Evolutionary conservation across 2,329 filamentous ascomycete species (phyloP).

Genomic region (Chrysosphaeria jannelii): DNA sequence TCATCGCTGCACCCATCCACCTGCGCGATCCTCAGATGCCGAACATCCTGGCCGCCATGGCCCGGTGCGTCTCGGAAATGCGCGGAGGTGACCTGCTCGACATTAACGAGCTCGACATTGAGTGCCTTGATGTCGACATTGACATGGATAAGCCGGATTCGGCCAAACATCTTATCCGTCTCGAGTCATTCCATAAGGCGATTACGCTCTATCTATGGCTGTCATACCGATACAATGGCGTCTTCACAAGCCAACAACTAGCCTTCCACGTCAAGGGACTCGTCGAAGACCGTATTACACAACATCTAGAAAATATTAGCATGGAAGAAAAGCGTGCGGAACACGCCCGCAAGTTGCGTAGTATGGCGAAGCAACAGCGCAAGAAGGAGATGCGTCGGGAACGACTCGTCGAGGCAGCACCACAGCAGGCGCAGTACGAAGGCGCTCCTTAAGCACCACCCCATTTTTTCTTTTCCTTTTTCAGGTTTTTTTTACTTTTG

Average conservation of each 20-base stretch:
- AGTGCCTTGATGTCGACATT: slow-evolving; percentile 36
- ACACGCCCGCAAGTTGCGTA: slow-evolving; percentile 3
- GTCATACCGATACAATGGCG: slow-evolving; percentile 57
- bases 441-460: background rate
- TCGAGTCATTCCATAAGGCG: slow-evolving; percentile 57
- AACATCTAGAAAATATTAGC: slow-evolving; percentile 25
- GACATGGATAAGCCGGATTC: slow-evolving; percentile 6
- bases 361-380: slow-evolving; percentile 4
- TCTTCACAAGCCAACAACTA: slow-evolving; percentile 45
- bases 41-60: slow-evolving; percentile 29
- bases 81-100: slow-evolving; percentile 37
- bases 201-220: slow-evolving; percentile 81
- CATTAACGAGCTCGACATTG: slow-evolving; percentile 38
- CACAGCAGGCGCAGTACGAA: background rate
- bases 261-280: slow-evolving; percentile 53
- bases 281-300: slow-evolving; percentile 47
- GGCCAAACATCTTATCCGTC: slow-evolving; percentile 26
- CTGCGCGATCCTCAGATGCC: slow-evolving; percentile 18
- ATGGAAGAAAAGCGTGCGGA: slow-evolving; percentile 6
- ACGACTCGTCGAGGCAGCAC: background rate
- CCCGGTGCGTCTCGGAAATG: slow-evolving; percentile 37
- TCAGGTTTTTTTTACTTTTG: background rate
- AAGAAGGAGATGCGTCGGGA: background rate
- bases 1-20: slow-evolving; percentile 39
- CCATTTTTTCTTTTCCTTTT: background rate